Base-by-base conservation (phyloP, 2,329 filamentous ascomycete genomes). In the Rutstroemia sp. region DNA sequence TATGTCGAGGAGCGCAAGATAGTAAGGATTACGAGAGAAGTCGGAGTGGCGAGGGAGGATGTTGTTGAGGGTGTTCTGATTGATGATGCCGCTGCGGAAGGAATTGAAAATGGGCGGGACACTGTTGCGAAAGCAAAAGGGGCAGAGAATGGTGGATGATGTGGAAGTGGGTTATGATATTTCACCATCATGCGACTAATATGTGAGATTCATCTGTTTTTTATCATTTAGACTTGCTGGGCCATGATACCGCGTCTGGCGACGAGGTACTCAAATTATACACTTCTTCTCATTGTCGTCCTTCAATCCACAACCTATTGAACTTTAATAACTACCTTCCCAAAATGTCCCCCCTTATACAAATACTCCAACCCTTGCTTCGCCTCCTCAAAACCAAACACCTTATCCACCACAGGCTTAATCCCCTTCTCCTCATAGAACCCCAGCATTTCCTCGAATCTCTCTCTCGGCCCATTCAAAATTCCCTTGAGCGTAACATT, bases 381-480 rank as follows among this genome's bases (percentile, higher is more conserved):
- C 14, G 72, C 73, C 64, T 79, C 67, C 4, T 70, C 73, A 61
- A 81, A 76, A 19, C 51, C 63, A 62, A 80, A 81, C 3, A 73
- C 71, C 61, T 67, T 71, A 61, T 76, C 73, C 41, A 82, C 70
- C 0, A 81, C 73, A 3, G 78, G 78, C 50, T 66, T 70, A 42
- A 80, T 76, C 58, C 66, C 51, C 57, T 76, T 70, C 48, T 69
- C 64, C 57, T 74, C 70, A 60, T 78, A 78, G 47, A 77, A 76
- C 34, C 48, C 56, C 39, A 76, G 60, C 77, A 82, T 80, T 68
- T 82, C 79, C 68, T 79, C 76, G 57, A 82, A 76, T 44, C 74
- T 68, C 48, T 76, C 73, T 55, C 75, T 76, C 0, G 84, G 82
- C 0, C 84, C 84, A 66, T 86, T 86, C 27, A 86, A 63, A 6